phyloP scores from a whole-genome alignment of 129 eudicot species.

The Dittrichia graveolens region DNA sequence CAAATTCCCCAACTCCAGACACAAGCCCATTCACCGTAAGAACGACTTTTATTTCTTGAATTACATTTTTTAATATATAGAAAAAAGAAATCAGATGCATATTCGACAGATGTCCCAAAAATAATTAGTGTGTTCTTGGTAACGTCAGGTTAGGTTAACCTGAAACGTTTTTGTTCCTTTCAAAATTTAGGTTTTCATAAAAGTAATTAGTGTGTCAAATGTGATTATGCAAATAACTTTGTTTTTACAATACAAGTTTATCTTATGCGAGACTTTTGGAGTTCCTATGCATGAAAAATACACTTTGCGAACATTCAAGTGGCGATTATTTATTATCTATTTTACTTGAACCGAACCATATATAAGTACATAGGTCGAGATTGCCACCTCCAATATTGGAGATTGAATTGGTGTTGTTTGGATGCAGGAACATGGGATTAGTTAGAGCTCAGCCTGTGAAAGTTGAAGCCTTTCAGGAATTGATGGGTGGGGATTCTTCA shows the following conservation, averaged over 20 bases:
- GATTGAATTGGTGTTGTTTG: slow-evolving; percentile 14
- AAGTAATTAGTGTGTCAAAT: no score
- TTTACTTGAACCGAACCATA: background rate
- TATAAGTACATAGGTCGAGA: background rate
- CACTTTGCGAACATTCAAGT: no score
- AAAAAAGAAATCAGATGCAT: no score
- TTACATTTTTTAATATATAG: background rate
- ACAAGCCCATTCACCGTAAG: slow-evolving; percentile 88
- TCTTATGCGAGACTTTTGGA: background rate
- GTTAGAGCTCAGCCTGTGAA: slow-evolving; percentile 95
- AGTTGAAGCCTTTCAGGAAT: slow-evolving; percentile 94
- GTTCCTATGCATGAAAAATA: background rate
- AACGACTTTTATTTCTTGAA: background rate
- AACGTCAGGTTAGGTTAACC: no score
- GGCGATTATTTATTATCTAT: background rate
- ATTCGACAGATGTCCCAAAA: no score
- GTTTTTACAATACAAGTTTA: no score
- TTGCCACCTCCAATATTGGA: background rate
- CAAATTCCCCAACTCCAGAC: slow-evolving; percentile 86
- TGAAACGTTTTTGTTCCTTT: no score
- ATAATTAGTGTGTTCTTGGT: no score
- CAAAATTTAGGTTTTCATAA: no score
- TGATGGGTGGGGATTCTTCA: slow-evolving; percentile 97
- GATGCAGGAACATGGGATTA: slow-evolving; percentile 80
- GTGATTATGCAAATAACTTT: no score